phyloP scores from a whole-genome alignment of 1,284 basidiomycete species.

The Microbotryum saponariae region DNA sequence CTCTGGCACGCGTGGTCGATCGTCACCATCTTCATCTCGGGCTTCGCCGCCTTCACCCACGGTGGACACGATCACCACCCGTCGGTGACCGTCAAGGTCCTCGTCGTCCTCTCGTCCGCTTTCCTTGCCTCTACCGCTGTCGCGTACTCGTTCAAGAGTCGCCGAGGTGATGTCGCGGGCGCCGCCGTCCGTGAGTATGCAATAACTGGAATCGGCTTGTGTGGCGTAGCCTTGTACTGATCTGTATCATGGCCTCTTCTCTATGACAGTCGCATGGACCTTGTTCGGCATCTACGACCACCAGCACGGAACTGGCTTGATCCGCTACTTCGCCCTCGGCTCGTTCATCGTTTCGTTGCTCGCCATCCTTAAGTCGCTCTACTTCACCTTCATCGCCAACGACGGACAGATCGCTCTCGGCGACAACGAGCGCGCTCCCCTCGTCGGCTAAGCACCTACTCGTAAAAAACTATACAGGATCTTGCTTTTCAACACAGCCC shows the following conservation, averaged over 20 bases:
- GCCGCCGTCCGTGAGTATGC: constrained; percentile 31
- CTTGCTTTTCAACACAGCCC: too few species aligned
- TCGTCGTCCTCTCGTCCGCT: constrained; percentile 41
- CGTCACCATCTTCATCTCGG: constrained; percentile 42
- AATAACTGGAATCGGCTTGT: too few species aligned
- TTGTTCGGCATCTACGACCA: constrained; percentile 31
- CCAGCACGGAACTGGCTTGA: constrained; percentile 27
- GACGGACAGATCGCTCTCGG: constrained; percentile 19
- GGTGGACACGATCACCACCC: constrained; percentile 30
- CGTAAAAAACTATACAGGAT: too few species aligned
- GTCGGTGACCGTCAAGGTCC: constrained; percentile 38
- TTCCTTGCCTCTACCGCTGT: constrained; percentile 42
- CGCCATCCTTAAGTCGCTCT: constrained; percentile 32
- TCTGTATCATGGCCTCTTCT: constrained; percentile 9
- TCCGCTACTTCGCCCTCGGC: constrained; percentile 34
- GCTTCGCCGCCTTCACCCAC: constrained; percentile 41
- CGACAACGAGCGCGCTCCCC: constrained; percentile 26
- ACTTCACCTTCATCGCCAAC: constrained; percentile 20
- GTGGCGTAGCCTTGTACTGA: neutral
- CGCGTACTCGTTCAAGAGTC: constrained; percentile 39
- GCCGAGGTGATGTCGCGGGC: constrained; percentile 42
- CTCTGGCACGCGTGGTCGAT: constrained; percentile 38
- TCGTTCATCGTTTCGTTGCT: constrained; percentile 38
- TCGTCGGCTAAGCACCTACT: constrained; percentile 17
- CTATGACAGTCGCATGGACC: constrained; percentile 24